Percentiles rank a stretch among this genome's conserved stretches.
Conservation (phyloP, 106 monocot species). For the Agapanthus africanus region DNA sequence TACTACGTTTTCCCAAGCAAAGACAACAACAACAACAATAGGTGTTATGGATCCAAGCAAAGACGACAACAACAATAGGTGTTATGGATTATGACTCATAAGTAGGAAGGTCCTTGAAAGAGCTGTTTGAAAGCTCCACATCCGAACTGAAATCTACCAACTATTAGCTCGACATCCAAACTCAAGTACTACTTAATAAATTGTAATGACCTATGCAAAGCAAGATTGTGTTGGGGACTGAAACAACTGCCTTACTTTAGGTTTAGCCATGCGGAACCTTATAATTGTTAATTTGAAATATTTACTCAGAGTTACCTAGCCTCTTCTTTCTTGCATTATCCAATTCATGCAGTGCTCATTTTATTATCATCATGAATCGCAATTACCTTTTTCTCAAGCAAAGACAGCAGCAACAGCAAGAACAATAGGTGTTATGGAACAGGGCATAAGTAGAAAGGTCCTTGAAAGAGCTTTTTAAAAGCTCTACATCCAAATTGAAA, state of each 20-base stretch:
- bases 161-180: no score
- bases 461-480: neutral
- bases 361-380: neutral
- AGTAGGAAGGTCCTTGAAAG: no score
- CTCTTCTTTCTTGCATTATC: neutral
- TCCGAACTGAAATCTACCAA: no score
- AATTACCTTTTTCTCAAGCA: neutral
- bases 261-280: neutral
- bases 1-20: no score
- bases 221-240: neutral
- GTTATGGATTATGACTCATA: no score
- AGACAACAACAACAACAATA: no score
- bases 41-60: no score
- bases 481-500: neutral
- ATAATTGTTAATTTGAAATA: neutral
- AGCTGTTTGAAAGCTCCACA: no score
- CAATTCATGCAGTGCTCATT: no score
- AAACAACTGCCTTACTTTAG: neutral
- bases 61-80: no score
- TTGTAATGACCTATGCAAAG: neutral
- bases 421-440: neutral
- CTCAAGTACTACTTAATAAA: no score
- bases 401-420: neutral
- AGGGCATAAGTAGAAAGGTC: neutral
- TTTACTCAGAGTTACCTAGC: neutral